These are phyloP conservation scores for Atkinsonella texensis DNA, from an alignment of 2,329 filamentous ascomycete species.

Conservation along the genomic window DNA sequence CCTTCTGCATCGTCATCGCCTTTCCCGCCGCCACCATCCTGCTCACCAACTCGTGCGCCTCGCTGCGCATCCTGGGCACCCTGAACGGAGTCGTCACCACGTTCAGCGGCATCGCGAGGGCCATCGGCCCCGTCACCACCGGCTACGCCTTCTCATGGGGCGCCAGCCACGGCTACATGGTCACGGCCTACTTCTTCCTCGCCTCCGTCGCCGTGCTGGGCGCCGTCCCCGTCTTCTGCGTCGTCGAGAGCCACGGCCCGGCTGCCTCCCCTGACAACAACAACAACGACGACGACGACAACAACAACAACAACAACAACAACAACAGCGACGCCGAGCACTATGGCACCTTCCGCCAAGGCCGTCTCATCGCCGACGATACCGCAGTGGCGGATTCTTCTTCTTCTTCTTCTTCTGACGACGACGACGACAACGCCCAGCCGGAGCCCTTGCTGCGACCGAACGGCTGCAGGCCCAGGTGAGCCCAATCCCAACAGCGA, in stretches of 20 bases:
- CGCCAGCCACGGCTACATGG: slow-evolving; percentile 60
- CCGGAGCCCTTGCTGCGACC: slow-evolving; percentile 10
- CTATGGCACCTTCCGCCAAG: slow-evolving; percentile 11
- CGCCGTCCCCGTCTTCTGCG: slow-evolving; percentile 59
- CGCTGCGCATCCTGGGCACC: slow-evolving; percentile 65
- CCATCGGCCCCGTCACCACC: slow-evolving; percentile 61
- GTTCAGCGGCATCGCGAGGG: slow-evolving; percentile 68
- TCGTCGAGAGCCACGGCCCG: slow-evolving; percentile 64
- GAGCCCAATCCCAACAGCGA: too few relatives aligned
- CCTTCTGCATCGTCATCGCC: slow-evolving; percentile 64
- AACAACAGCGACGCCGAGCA: slow-evolving; percentile 20
- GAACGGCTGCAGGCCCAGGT: not conserved
- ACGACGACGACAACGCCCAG: slow-evolving; percentile 5
- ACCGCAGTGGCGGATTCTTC: slow-evolving; percentile 11
- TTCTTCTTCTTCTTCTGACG: too few relatives aligned
- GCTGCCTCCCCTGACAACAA: slow-evolving; percentile 18
- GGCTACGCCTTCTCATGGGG: slow-evolving; percentile 68
- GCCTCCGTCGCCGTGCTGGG: slow-evolving; percentile 50
- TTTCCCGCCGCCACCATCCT: slow-evolving; percentile 87
- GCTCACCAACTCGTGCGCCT: slow-evolving; percentile 74
- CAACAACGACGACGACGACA: too few relatives aligned
- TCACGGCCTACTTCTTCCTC: slow-evolving; percentile 75
- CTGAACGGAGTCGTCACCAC: slow-evolving; percentile 85
- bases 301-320: too few relatives aligned
- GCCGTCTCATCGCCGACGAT: slow-evolving; percentile 13